Evolutionary conservation across 1,284 basidiomycete genomes (phyloP).

Genomic region (Ustilago vetiveriae): DNA sequence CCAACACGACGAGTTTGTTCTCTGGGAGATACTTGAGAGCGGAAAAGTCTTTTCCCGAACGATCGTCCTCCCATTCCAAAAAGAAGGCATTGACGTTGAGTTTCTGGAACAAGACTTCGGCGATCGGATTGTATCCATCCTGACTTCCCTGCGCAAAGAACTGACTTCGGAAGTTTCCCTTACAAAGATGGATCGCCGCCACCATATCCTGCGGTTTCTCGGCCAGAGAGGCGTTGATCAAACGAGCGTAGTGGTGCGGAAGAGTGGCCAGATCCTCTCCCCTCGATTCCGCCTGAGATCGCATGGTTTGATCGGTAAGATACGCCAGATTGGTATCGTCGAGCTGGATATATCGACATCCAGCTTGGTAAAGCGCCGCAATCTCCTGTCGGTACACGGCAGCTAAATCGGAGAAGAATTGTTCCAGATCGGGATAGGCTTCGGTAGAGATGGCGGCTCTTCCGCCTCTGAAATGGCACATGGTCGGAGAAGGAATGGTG

Average conservation of each 20-base stretch:
- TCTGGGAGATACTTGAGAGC: conserved; percentile 72
- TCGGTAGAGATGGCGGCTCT: conserved; percentile 62
- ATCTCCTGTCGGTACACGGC: conserved; percentile 78
- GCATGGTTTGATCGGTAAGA: conserved; percentile 57
- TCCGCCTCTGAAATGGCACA: conserved; percentile 57
- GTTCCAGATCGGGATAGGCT: conserved; percentile 76
- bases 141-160: conserved; percentile 71
- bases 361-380: conserved; percentile 76
- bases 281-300: conserved; percentile 19
- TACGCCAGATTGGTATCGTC: conserved; percentile 70
- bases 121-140: conserved; percentile 79
- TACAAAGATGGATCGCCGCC: conserved; percentile 78
- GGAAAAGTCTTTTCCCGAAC: conserved; percentile 73
- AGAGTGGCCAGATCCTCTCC: conserved; percentile 51
- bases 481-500: conserved; percentile 76
- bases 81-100: conserved; percentile 81
- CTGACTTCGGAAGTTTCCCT: conserved; percentile 76
- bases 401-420: conserved; percentile 79
- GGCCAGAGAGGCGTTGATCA: conserved; percentile 71
- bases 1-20: conserved; percentile 77
- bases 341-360: conserved; percentile 78
- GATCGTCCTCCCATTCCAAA: conserved; percentile 79
- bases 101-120: conserved; percentile 74
- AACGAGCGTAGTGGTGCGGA: conserved; percentile 42
- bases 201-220: conserved; percentile 75